Base-by-base conservation (phyloP, 108 stramenopile species). In the Cyclostephanos tholiformis region DNA sequence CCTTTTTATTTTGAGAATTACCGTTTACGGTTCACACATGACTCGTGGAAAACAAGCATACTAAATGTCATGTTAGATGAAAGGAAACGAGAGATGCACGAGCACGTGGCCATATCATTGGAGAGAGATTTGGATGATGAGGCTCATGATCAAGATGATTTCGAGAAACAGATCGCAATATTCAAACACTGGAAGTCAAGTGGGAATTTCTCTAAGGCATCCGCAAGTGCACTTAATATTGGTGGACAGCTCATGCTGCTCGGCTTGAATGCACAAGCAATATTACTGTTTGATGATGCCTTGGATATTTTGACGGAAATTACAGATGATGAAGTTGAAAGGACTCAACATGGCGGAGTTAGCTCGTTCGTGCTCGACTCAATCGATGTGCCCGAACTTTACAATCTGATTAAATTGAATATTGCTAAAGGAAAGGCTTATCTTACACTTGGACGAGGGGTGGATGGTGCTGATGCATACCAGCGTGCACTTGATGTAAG, bases 21-120 rank as follows among this genome's bases (percentile, higher is more conserved):
- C 39, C 69, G 69, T n/a, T 87, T 80, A 43, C 43, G 65, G 53
- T 92, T 92, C 55, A 69, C 69, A 10, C 88, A 92, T 39, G 84
- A 75, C 49, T 67, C 85, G 11, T 92, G 91, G 91, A 80, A 85
- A 41, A 81, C 63, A 26, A 80, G 67, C 49, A 83, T 92, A n/a
- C 75, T 89, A 49, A 77, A 62, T 38, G 46, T 87, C 22, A 84
- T 88, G 83, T 65, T 92, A 38, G 84, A 78, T 13, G 84, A 69
- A 50, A 77, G 84, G 55, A 80, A 85, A 38, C 65, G 67, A 63
- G 87, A 92, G 59, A 77, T 91, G 52, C 91, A 91, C 62, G 63
- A 72, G 44, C 50, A 78, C 46, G 80, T 88, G 53, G 91, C 91
- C 8, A 63, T 87, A 38, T 57, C 79, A 4, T 70, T 89, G 52